phyloP scores from a whole-genome alignment of 768 basidiomycete species.

The Austroboletus eburneus region DNA sequence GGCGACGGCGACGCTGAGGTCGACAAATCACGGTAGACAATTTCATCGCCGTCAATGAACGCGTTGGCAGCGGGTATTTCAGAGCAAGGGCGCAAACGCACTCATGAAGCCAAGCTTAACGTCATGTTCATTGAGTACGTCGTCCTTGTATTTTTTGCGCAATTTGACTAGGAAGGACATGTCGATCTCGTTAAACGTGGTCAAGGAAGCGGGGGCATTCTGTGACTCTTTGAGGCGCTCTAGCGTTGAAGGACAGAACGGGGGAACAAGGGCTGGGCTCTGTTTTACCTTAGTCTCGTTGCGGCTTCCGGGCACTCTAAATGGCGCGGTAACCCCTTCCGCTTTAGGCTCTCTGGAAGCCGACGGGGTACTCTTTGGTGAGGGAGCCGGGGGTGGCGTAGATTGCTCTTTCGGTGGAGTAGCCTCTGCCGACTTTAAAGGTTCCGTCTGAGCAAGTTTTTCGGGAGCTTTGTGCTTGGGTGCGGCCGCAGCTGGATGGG shows the following conservation, averaged over 20 bases:
- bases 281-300: conserved; percentile 77
- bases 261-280: background rate
- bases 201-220: conserved; percentile 92
- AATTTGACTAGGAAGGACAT: conserved; percentile 95
- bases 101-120: conserved; percentile 99
- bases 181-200: conserved; percentile 99
- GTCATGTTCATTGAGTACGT: conserved; percentile 83
- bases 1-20: conserved; percentile 93
- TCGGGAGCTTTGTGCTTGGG: conserved; percentile 26
- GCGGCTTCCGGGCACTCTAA: conserved; percentile 50
- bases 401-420: conserved; percentile 46
- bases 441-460: conserved; percentile 19
- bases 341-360: conserved; percentile 35
- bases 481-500: conserved; percentile 27
- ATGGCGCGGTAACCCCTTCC: conserved; percentile 28
- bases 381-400: conserved; percentile 43
- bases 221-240: conserved; percentile 98
- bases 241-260: background rate
- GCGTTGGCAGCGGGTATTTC: conserved; percentile 93
- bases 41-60: conserved; percentile 89
- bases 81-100: conserved; percentile 88
- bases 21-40: conserved; percentile 92
- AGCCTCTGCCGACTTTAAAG: conserved; percentile 36
- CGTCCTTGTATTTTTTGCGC: conserved; percentile 92
- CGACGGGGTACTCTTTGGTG: conserved; percentile 28